Conservation (phyloP, 192 early-diverging fungal species). For the Rhizophagus prolifer region DNA sequence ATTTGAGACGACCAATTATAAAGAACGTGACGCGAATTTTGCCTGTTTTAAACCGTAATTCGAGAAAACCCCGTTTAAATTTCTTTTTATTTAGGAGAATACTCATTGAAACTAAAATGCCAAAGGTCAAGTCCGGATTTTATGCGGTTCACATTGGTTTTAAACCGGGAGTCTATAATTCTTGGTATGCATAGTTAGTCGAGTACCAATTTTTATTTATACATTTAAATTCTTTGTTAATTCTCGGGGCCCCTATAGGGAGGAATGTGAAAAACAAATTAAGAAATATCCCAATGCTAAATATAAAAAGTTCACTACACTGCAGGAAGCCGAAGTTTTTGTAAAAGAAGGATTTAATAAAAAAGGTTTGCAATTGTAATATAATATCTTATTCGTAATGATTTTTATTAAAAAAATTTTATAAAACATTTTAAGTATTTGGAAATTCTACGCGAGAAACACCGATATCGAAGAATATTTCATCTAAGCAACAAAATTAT, state of each 20-base stretch:
- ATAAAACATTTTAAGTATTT: no score
- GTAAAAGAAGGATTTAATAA: not conserved
- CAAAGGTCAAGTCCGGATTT: not conserved
- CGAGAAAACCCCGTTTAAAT: not conserved
- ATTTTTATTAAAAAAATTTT: not conserved
- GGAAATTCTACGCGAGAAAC: no score
- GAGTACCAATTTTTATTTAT: not conserved
- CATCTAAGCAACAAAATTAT: no score
- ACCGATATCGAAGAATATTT: no score
- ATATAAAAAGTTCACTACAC: constrained; percentile 15
- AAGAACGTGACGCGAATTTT: not conserved
- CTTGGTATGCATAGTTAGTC: not conserved
- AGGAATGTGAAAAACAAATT: constrained; percentile 12
- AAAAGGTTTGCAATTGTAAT: no score
- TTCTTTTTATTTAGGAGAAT: not conserved
- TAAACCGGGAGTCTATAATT: constrained; percentile 7
- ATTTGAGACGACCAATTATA: not conserved
- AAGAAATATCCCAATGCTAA: constrained; percentile 9
- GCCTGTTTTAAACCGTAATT: not conserved
- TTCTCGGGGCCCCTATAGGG: not conserved
- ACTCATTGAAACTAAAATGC: constrained; percentile 8
- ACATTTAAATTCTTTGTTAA: not conserved
- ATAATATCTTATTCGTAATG: not conserved
- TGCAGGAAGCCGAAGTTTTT: not conserved
- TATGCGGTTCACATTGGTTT: constrained; percentile 15